Base-by-base conservation (phyloP, 495 filamentous ascomycete species). In the Penicillium parvum region DNA sequence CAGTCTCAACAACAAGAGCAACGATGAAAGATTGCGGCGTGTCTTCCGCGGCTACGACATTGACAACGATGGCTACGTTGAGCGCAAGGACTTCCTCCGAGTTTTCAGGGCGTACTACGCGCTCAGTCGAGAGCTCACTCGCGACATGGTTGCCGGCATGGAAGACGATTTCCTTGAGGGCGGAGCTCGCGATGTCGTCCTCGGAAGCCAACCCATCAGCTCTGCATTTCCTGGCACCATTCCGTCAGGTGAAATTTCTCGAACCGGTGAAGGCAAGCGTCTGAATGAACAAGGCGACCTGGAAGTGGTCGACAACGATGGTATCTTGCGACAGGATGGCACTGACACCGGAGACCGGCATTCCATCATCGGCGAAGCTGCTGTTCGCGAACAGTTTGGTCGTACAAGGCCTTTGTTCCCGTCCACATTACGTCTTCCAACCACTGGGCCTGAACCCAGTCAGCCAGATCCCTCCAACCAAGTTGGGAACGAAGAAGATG, bases 11-110 rank as follows among this genome's bases (percentile, higher is more conserved):
- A 76, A 83, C 40, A 90, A 85, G 52, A 72, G 65, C 29, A 71
- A 69, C 20, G 66, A 75, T 37, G 80, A 90, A 52, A 79, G 84
- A 19, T 72, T 89, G 19, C 72, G 71, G 19, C 78, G 81, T 36
- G 82, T 95, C 17, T 99, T 96, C 58, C 76, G 84, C 37, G 90
- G 87, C 5, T 96, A 95, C 50, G 92, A 99, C 57, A 76, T 96
- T 37, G 85, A 99, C 49, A 76, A 77, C 3, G 91, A 99, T 64
- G 92, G 91, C 16, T 96, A 73, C 49, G 82, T 96, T 14, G 84
- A 83, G 51, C 74, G 94, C 6, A 85, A 86, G 34, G 94, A 99
- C 61, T 96, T 96, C 52, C 68, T 96, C 17, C 83, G 89, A 16
- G 82, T 99, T 58, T 96, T 97, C 70, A 75, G 86, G 14, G 89